These are phyloP conservation scores for Pseudonitzschia multiseries DNA, from an alignment of 108 stramenopile genomes.

Conservation along the genomic window DNA sequence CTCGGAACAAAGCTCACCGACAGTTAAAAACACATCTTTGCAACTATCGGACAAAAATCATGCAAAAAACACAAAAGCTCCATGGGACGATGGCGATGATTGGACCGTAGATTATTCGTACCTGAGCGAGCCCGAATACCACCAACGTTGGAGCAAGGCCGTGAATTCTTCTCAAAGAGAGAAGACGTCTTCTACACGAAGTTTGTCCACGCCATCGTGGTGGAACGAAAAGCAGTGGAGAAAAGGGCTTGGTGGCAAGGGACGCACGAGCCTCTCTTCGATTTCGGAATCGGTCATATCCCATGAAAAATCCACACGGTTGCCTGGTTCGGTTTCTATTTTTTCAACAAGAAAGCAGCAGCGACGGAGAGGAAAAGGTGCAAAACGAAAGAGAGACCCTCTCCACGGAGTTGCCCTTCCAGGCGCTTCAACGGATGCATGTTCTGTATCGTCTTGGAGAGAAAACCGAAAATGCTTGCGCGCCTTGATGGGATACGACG, in stretches of 20 bases:
- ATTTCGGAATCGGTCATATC: slow-evolving; percentile 5
- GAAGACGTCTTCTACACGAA: slow-evolving; percentile 2
- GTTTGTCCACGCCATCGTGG: neutral
- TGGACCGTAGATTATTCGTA: slow-evolving; percentile 21
- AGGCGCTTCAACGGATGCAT: slow-evolving; percentile 3
- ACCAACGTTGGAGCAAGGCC: neutral
- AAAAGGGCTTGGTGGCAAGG: neutral
- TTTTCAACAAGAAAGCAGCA: neutral
- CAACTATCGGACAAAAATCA: neutral
- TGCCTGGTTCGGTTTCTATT: neutral
- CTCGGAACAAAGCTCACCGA: too few species aligned
- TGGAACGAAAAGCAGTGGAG: neutral
- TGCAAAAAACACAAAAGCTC: slow-evolving; percentile 4
- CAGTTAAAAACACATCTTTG: neutral
- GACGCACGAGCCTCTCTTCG: slow-evolving; percentile 11
- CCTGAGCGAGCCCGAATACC: slow-evolving; percentile 14
- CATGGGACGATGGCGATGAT: slow-evolving; percentile 16
- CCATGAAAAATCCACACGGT: neutral
- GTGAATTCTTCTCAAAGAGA: neutral
- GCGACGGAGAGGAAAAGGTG: neutral
- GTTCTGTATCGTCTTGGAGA: slow-evolving; percentile 8
- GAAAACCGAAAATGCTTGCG: slow-evolving; percentile 21
- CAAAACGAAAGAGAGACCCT: slow-evolving; percentile 11
- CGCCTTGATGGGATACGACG: slow-evolving; percentile 38
- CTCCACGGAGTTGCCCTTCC: slow-evolving; percentile 15